These are phyloP conservation scores for Escovopsis sp. DNA, from an alignment of 2,329 filamentous ascomycete species.

Conservation along the genomic window DNA sequence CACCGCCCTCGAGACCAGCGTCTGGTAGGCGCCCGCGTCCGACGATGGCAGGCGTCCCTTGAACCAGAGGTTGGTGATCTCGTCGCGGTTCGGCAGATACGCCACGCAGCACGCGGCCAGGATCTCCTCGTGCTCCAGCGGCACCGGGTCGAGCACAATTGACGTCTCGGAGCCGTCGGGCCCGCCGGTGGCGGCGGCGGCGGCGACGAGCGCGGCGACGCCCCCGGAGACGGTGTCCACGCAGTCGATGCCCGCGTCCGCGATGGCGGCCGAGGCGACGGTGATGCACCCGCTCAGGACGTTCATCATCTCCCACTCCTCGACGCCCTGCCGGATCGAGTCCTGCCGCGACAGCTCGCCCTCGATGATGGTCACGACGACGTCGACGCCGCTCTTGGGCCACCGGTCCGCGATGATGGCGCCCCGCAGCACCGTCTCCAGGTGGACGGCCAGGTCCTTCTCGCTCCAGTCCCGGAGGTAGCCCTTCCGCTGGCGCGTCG, in stretches of 20 bases:
- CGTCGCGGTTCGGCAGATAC: slow-evolving; percentile 74
- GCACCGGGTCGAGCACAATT: slow-evolving; percentile 66
- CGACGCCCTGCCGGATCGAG: slow-evolving; percentile 34
- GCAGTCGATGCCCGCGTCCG: slow-evolving; percentile 91
- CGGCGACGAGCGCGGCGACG: slow-evolving; percentile 61
- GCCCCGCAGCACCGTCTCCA: slow-evolving; percentile 80
- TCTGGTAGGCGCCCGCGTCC: slow-evolving; percentile 16
- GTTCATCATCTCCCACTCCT: slow-evolving; percentile 80
- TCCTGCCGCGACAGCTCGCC: slow-evolving; percentile 65
- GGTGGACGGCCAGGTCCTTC: slow-evolving; percentile 75
- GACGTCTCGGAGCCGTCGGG: slow-evolving; percentile 16
- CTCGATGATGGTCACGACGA: slow-evolving; percentile 84
- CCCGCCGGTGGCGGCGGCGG: slow-evolving; percentile 5
- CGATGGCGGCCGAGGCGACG: slow-evolving; percentile 80
- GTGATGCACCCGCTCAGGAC: slow-evolving; percentile 86
- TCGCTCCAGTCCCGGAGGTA: slow-evolving; percentile 79
- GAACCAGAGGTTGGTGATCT: slow-evolving; percentile 89
- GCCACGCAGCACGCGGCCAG: slow-evolving; percentile 78
- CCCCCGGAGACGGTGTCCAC: slow-evolving; percentile 82
- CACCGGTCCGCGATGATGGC: slow-evolving; percentile 86
- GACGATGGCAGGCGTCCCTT: slow-evolving; percentile 50
- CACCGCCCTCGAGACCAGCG: slow-evolving; percentile 25
- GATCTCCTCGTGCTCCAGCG: slow-evolving; percentile 64
- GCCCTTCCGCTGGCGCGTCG: slow-evolving; percentile 64
- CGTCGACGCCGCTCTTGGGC: slow-evolving; percentile 97